A percentile compares a stretch with the other conserved stretches of the same genome.
phyloP scores from a whole-genome alignment of 257 asterid species.

The Paulownia fortunei region DNA sequence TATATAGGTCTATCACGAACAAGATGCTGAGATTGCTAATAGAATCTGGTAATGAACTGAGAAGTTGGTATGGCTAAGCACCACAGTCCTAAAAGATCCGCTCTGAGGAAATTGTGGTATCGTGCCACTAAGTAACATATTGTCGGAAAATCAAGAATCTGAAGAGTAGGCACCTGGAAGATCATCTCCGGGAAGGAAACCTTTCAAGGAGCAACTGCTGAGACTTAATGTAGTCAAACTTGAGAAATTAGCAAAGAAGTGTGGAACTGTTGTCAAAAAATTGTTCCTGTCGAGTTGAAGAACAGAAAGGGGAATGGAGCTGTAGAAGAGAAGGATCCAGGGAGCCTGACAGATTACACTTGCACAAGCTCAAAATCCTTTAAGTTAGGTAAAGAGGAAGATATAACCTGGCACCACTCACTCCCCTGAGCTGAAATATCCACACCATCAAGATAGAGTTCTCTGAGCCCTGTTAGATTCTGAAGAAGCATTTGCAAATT shows the following conservation, averaged over 20 bases:
- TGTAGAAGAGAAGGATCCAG: constrained; percentile 26
- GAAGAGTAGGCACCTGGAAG: constrained; percentile 30
- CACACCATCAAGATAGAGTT: constrained; percentile 50
- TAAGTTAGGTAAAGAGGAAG: constrained; percentile 45
- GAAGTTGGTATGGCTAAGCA: constrained; percentile 29
- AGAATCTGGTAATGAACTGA: constrained; percentile 34
- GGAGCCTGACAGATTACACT: constrained; percentile 40
- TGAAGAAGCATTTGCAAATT: constrained; percentile 27
- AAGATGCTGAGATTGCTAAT: constrained; percentile 36
- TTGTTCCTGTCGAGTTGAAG: constrained; percentile 34
- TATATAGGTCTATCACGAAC: constrained; percentile 14
- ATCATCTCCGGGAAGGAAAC: constrained; percentile 34
- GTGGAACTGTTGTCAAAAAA: constrained; percentile 27
- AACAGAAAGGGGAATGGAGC: constrained; percentile 34
- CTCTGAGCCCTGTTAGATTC: constrained; percentile 38
- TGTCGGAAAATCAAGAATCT: constrained; percentile 33
- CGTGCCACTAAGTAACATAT: constrained; percentile 33
- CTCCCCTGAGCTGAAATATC: constrained; percentile 32
- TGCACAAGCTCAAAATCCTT: constrained; percentile 39
- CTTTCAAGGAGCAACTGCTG: constrained; percentile 28
- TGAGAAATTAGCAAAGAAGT: constrained; percentile 30
- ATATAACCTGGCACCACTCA: constrained; percentile 40
- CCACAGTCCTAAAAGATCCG: constrained; percentile 27
- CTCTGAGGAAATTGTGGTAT: constrained; percentile 35
- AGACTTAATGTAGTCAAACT: constrained; percentile 34